Evolutionary conservation across 1,284 basidiomycete genomes (phyloP), one percentile per base, ranked within the genome.

Genomic region (Trichosporon sp.): DNA sequence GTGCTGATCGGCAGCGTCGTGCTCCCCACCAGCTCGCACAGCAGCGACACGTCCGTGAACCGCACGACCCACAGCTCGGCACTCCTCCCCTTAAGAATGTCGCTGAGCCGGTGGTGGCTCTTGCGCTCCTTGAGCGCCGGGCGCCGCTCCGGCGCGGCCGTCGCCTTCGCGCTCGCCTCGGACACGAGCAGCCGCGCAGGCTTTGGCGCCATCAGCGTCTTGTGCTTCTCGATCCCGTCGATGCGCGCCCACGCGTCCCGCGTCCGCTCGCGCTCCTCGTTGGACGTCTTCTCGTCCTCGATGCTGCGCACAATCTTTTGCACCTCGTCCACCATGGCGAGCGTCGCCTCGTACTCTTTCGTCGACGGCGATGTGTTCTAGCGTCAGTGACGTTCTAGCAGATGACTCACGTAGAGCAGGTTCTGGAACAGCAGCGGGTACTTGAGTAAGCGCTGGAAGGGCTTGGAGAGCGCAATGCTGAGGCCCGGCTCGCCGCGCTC

Each of bases 371-470:
- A 96, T 9, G 96, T 97, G 82, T 96, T 81, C 70, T 70, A 34
- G 29, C 11, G 35, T 68, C 64, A 60, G 47, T 27, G 62, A 11
- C 7, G 35, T n/a, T n/a, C n/a, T 34, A 23, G 7, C 9, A 15
- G 65, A n/a, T n/a, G n/a, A n/a, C 76, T 66, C 58, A 77, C 92
- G 84, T 91, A 96, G 63, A 96, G 88, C n/a, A 98, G 87, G 82
- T 98, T 98, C 84, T 98, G 95, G 85, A 98, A 98, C 51, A 99
- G 88, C 18, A 99, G 87, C 2, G 96, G 96, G 80, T 98, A 97
- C 83, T 99, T 98, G 80, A 98, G 89, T 53, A 99, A 86, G 34
- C 96, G 89, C 79, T 98, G 96, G 84, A 99, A 97, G 1, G 96
- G 96, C 83, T 98, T 98, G 27, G 93, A 95, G 9, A 98, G 86